These are phyloP conservation scores for Sechiopsis laciniata DNA, from an alignment of 306 rosid genomes.

Conservation along the genomic window DNA sequence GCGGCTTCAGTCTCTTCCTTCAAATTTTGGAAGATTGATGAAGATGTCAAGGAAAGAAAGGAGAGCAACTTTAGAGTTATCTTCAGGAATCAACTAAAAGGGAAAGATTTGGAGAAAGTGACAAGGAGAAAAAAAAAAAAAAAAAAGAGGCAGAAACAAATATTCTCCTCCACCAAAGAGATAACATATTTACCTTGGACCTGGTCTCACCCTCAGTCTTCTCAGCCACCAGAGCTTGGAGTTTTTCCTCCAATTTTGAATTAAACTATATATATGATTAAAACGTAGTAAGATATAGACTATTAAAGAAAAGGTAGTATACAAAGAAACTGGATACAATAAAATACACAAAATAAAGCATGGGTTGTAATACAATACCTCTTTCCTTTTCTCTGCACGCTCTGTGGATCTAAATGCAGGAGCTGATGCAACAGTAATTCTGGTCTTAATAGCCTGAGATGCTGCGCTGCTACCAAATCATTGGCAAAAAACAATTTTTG, in stretches of 20 bases:
- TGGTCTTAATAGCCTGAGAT: conserved; percentile 40
- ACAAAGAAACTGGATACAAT: conserved; percentile 21
- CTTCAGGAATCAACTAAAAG: background rate
- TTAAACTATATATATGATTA: conserved; percentile 49
- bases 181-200: conserved; percentile 59
- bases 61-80: background rate
- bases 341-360: background rate
- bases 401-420: conserved; percentile 67
- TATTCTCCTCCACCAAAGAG: conserved; percentile 5
- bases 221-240: conserved; percentile 83
- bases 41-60: background rate
- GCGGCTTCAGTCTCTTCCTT: conserved; percentile 87
- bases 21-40: conserved; percentile 31
- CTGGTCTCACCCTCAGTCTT: conserved; percentile 79
- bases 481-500: conserved; percentile 33
- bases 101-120: background rate
- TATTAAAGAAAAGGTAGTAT: background rate
- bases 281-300: background rate
- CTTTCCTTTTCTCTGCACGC: conserved; percentile 89
- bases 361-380: conserved; percentile 45
- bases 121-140: background rate
- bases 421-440: conserved; percentile 60
- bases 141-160: background rate
- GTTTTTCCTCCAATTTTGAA: conserved; percentile 80
- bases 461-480: conserved; percentile 48